Percentiles rank a stretch among this genome's conserved stretches.
Conservation (phyloP, 2,329 filamentous ascomycete species). For the Phyllosticta paracitricarpa region DNA sequence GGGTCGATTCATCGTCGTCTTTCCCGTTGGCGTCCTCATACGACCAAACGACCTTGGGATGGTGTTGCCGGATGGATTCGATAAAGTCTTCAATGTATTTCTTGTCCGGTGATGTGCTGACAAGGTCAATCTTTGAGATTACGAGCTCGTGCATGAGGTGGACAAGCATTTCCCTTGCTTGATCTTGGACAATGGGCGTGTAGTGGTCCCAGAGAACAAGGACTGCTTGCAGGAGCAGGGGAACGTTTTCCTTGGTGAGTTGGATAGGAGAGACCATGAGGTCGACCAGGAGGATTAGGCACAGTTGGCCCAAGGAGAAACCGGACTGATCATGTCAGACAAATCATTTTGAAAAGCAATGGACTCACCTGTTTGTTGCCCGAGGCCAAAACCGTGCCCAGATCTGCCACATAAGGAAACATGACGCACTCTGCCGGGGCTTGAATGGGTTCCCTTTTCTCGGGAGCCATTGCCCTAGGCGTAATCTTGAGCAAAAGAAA, state of each 20-base stretch:
- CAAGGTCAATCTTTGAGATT: conserved; percentile 61
- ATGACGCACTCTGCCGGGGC: conserved; percentile 61
- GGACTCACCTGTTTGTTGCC: conserved; percentile 69
- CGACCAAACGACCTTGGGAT: conserved; percentile 77
- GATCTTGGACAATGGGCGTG: conserved; percentile 86
- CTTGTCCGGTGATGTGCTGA: conserved; percentile 55
- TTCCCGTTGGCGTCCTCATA: conserved; percentile 89
- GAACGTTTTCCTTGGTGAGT: conserved; percentile 67
- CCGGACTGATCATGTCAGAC: conserved; percentile 43
- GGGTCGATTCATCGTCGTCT: conserved; percentile 56
- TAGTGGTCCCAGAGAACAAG: conserved; percentile 97
- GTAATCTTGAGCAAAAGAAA: conserved; percentile 85
- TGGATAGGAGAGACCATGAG: conserved; percentile 89
- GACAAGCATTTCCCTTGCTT: conserved; percentile 94
- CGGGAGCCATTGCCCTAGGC: conserved; percentile 90
- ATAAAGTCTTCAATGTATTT: conserved; percentile 77
- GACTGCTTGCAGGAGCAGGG: conserved; percentile 80
- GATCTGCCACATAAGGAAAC: conserved; percentile 82
- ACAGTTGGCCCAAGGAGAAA: conserved; percentile 85
- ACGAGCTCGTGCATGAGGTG: conserved; percentile 95
- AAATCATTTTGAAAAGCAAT: background rate
- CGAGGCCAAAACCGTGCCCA: conserved; percentile 67
- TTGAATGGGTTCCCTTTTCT: conserved; percentile 13
- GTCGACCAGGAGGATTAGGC: conserved; percentile 87
- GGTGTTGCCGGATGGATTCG: conserved; percentile 75